phyloP scores from a whole-genome alignment of 2,329 filamentous ascomycete species.

The Fusarium sp. region DNA sequence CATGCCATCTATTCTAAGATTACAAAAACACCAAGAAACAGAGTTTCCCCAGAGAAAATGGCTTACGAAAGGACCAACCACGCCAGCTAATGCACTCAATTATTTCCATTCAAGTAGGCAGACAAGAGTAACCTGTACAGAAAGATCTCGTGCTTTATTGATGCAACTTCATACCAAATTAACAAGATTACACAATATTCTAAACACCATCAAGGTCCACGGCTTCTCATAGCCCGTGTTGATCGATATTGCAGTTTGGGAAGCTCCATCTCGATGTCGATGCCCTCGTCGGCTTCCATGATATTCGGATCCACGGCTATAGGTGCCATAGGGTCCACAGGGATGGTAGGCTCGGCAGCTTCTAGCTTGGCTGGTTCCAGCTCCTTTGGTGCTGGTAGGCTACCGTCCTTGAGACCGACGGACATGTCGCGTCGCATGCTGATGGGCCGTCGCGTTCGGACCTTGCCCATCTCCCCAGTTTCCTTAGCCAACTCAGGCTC shows the following conservation, averaged over 20 bases:
- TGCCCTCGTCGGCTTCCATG: slow-evolving; percentile 59
- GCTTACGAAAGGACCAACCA: too few species aligned
- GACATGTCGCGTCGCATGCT: slow-evolving; percentile 64
- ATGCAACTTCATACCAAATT: too few species aligned
- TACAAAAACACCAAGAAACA: too few species aligned
- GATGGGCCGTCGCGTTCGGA: slow-evolving; percentile 65
- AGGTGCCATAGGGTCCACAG: slow-evolving; percentile 36
- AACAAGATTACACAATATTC: too few species aligned
- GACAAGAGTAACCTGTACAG: too few species aligned
- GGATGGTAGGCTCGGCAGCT: slow-evolving; percentile 35
- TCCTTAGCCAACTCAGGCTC: slow-evolving; percentile 61
- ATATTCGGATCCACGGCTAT: slow-evolving; percentile 54
- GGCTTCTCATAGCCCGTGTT: slow-evolving; percentile 56
- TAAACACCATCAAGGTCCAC: slow-evolving; percentile 26
- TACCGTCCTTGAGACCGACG: slow-evolving; percentile 49
- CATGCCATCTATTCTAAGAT: too few species aligned
- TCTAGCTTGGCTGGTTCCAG: slow-evolving; percentile 47
- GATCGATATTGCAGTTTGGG: slow-evolving; percentile 60
- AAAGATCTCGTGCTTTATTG: too few species aligned
- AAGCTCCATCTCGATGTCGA: slow-evolving; percentile 55
- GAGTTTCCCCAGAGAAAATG: too few species aligned
- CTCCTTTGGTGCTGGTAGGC: slow-evolving; percentile 42
- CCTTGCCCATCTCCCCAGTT: slow-evolving; percentile 56
- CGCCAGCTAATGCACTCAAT: too few species aligned
- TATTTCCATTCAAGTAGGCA: too few species aligned